Base-by-base conservation (phyloP, 2,329 filamentous ascomycete species). In the Talaromyces rugulosus region DNA sequence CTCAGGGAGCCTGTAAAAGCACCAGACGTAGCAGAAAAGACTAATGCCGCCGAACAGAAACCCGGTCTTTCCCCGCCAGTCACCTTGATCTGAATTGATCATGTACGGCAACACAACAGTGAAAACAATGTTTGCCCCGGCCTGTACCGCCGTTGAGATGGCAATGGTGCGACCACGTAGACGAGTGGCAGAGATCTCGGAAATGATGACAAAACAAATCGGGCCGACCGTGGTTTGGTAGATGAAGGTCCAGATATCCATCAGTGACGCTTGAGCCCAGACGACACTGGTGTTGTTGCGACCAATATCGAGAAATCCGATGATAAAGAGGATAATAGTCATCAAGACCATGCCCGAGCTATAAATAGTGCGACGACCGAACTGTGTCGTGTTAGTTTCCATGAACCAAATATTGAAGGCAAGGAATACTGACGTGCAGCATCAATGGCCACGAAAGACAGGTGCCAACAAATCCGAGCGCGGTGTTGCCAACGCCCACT, bases 341-440 rank as follows among this genome's bases (percentile, higher is more conserved):
- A 79, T 77, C 59, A 77, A 71, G 0, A 69, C 64, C 61, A 79
- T 58, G 0, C 78, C 78, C 3, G 63, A 64, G 70, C 79, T 76
- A 42, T 80, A 80, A 8, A 80, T 72, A 0, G 77, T 79, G 2
- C 72, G 71, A 5, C 78, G 67, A 1, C 78, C 78, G 18, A 79
- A 47, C 30, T 76, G 72, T 59, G 0, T 72, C 74, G 34, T 77
- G 65, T 63, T 78, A 76, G 5, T 79, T 67, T 14, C 7, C 74
- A 63, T 76, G 75, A 79, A 58, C 71, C 77, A 33, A 77, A 36
- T 6, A 18, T 16, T 33, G 23, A 27, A 9, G 42, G 27, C 5
- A 23, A 44, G 27, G 7, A 33, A 27, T 5, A 75, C 75, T 1
- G 74, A 76, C 11, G 77, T 68, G 30, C 76, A 76, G 63, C 77